These are phyloP conservation scores for Coemansia sp. DNA, from an alignment of 371 early-diverging fungal species.

Conservation along the genomic window DNA sequence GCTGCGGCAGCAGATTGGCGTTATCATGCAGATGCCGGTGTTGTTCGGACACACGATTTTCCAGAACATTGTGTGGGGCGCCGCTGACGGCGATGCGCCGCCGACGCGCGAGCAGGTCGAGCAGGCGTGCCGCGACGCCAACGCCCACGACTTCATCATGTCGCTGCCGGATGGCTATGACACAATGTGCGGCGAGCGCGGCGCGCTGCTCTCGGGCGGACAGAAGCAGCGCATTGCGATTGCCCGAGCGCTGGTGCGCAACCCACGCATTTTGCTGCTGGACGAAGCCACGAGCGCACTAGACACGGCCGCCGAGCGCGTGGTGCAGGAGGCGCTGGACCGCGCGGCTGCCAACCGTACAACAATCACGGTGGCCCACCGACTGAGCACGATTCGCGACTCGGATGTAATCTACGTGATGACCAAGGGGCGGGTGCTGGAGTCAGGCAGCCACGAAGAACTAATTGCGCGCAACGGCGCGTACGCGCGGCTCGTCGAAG, in stretches of 20 bases:
- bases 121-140: slow-evolving; percentile 57
- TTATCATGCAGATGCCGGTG: slow-evolving; percentile 77
- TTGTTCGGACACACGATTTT: slow-evolving; percentile 62
- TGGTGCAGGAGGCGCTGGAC: slow-evolving; percentile 91
- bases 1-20: slow-evolving; percentile 76
- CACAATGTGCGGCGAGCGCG: slow-evolving; percentile 80
- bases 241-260: slow-evolving; percentile 59
- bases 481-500: slow-evolving; percentile 46
- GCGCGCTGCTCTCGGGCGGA: slow-evolving; percentile 86
- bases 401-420: slow-evolving; percentile 85
- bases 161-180: slow-evolving; percentile 74
- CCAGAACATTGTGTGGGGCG: slow-evolving; percentile 54
- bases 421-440: slow-evolving; percentile 68
- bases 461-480: slow-evolving; percentile 55
- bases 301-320: slow-evolving; percentile 86
- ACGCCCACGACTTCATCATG: slow-evolving; percentile 71
- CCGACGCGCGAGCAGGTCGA: slow-evolving; percentile 54
- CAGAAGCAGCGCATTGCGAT: slow-evolving; percentile 81
- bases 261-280: slow-evolving; percentile 82
- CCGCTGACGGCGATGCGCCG: slow-evolving; percentile 40
- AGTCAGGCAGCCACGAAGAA: slow-evolving; percentile 73
- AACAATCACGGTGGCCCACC: slow-evolving; percentile 92
- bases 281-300: slow-evolving; percentile 98
- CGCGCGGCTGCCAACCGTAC: slow-evolving; percentile 75
- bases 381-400: slow-evolving; percentile 69